These are phyloP conservation scores for Salix caprea DNA, from an alignment of 345 rosid genomes.

Conservation along the genomic window DNA sequence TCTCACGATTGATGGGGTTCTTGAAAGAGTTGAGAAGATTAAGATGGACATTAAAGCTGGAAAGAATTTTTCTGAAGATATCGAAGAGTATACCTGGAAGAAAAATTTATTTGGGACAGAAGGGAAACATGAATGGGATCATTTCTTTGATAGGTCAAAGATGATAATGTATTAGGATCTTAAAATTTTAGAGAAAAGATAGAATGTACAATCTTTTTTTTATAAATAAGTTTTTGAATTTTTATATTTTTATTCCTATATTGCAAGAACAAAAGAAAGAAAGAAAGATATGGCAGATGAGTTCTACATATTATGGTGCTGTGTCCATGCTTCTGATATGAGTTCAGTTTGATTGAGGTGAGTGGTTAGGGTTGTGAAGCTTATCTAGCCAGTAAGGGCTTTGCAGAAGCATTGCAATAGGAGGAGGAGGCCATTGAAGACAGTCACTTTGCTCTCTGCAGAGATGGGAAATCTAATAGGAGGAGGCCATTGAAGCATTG, in stretches of 20 bases:
- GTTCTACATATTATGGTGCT: no score
- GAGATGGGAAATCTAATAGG: no score
- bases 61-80: conserved; percentile 29
- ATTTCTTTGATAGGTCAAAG: conserved; percentile 36
- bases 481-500: no score
- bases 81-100: conserved; percentile 58
- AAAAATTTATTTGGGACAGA: conserved; percentile 43
- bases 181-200: neutral
- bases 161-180: neutral
- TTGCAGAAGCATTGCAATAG: conserved; percentile 86
- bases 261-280: no score
- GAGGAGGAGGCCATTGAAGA: conserved; percentile 61
- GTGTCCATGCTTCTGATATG: no score
- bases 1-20: conserved; percentile 55
- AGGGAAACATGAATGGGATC: conserved; percentile 59
- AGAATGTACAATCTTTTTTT: neutral
- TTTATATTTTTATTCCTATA: no score
- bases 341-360: conserved; percentile 33
- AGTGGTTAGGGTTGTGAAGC: conserved; percentile 79
- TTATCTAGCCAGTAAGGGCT: conserved; percentile 75
- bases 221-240: conserved; percentile 8
- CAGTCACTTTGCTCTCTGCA: conserved; percentile 39
- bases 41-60: conserved; percentile 39
- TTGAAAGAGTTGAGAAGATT: conserved; percentile 42
- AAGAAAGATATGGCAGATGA: no score